Evolutionary conservation across 106 monocot species (phyloP), one percentile per base, ranked within the genome.

Genomic region (Apostasia ramifera): DNA sequence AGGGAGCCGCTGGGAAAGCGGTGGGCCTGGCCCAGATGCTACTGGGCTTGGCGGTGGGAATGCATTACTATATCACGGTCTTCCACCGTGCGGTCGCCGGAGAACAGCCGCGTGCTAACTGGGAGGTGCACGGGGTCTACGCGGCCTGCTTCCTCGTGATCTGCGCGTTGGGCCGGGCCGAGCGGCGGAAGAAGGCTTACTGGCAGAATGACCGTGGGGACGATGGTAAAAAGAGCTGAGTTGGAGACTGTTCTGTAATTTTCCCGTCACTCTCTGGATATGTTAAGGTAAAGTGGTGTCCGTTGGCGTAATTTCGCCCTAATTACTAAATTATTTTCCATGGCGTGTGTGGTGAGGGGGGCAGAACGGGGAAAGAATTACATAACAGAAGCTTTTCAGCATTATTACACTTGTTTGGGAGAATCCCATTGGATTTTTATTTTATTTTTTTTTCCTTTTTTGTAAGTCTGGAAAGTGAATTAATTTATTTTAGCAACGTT

Each of bases 51-150:
- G 70, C 85, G 2, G 94, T 94, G 12, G 94, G 88, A 4, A 61
- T 85, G 65, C 94, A 94, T 70, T 91, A 94, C 71, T 91, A 94
- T 79, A 80, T 74, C 0, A 85, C 83, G 37, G 91, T 94, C 10
- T 85, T 94, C 74, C 94, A 94, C 81, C 76, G 83, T 39, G 94
- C 94, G 2, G 88, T 88, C 43, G 57, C 70, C 8, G 83, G 91
- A 8, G 85, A 88, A 52, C 67, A 85, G 65, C 94, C 94, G 50
- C 81, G 82, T 15, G 88, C 88, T 41, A 88, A 77, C 55, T 94
- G 91, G 94, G 81, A 67, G 51, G 79, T 88, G 68, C 91, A 94
- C 66, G 85, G 61, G 47, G 76, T 88, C 14, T 94, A 94, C 75
- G 83, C 91, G 43, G 70, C 61, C 41, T 88, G 91, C 57, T 94